phyloP scores from a whole-genome alignment of 1,284 basidiomycete genomes.

The Microbotryum scabiosae region DNA sequence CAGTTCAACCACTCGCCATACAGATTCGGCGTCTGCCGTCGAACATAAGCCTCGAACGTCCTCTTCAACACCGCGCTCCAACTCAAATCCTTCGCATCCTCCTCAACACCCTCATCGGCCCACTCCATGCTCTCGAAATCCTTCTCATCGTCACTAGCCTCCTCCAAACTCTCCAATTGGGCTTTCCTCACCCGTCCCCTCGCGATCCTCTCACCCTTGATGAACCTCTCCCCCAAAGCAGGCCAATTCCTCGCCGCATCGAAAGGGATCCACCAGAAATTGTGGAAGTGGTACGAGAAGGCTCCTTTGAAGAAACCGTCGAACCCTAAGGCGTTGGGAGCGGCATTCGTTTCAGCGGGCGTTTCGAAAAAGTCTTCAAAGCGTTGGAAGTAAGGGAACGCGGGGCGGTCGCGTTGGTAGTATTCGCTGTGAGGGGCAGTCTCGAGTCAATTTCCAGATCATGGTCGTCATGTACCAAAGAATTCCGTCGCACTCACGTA shows the following conservation, averaged over 20 bases:
- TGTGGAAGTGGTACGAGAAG: constrained; percentile 79
- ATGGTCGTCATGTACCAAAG: background rate
- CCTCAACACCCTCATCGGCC: constrained; percentile 23
- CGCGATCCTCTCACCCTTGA: constrained; percentile 42
- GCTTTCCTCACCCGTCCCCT: constrained; percentile 31
- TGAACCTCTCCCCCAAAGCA: constrained; percentile 72
- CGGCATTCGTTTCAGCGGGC: constrained; percentile 56
- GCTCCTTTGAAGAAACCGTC: constrained; percentile 76
- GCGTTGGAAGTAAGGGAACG: constrained; percentile 68
- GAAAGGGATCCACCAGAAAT: constrained; percentile 77
- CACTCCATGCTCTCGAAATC: constrained; percentile 27
- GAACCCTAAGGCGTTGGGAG: constrained; percentile 66
- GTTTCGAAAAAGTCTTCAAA: constrained; percentile 64
- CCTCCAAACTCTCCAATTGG: constrained; percentile 9
- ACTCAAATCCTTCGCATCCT: constrained; percentile 60
- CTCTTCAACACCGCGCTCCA: constrained; percentile 86
- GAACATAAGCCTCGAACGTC: constrained; percentile 78
- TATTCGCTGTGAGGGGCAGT: constrained; percentile 47
- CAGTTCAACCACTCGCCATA: constrained; percentile 40
- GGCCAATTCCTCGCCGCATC: constrained; percentile 82
- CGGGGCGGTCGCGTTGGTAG: constrained; percentile 69
- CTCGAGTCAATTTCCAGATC: background rate
- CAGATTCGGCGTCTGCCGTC: constrained; percentile 81
- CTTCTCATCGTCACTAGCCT: constrained; percentile 26
- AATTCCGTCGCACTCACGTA: constrained; percentile 38